Base-by-base conservation (phyloP, 768 basidiomycete genomes). In the Holtermannia corniformis region DNA sequence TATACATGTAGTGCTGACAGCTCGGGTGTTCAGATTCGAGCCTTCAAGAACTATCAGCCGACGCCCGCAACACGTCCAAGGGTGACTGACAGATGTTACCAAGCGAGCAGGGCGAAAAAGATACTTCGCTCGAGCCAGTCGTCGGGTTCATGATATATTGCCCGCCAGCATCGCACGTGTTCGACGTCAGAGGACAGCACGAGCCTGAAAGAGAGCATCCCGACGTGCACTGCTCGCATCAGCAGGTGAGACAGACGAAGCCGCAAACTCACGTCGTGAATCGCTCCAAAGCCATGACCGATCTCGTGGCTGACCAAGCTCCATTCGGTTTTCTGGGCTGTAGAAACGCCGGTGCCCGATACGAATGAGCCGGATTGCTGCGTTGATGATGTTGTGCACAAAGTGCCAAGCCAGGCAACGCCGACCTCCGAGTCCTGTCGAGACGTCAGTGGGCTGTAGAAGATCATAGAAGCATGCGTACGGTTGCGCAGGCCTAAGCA, bases 111-210 rank as follows among this genome's bases (percentile, higher is more conserved):
- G 75, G 81, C 0, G 85, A 87, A 67, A 93, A 93, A 12, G 73
- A 65, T 55, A 77, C 79, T 65, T 90, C 86, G 28, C 77, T 78
- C 1, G 84, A 77, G n/a, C 67, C 67, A 7, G 74, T 74, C 3
- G 83, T 81, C 4, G 86, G 85, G 62, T 80, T 86, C 89, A 93
- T 91, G 73, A 93, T 81, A 73, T 81, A 90, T 56, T 79, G 74
- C 1, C 79, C 77, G 54, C 77, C 76, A 4, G 87, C 81, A 70
- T 82, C 73, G 67, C 88, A 93, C 5, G 76, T 73, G 7, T 67
- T 73, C 0, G 78, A 66, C 16, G 76, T 78, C 32, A 83, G 69
- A 0, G 89, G 87, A 64, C 89, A 93, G 64, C 88, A 93, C 2
- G 52, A 37, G 1, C 64, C 68, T 19, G 75, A 77, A 3, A 78